Base-by-base conservation (phyloP, 352 stramenopile species). In the Phytophthora brassicae region DNA sequence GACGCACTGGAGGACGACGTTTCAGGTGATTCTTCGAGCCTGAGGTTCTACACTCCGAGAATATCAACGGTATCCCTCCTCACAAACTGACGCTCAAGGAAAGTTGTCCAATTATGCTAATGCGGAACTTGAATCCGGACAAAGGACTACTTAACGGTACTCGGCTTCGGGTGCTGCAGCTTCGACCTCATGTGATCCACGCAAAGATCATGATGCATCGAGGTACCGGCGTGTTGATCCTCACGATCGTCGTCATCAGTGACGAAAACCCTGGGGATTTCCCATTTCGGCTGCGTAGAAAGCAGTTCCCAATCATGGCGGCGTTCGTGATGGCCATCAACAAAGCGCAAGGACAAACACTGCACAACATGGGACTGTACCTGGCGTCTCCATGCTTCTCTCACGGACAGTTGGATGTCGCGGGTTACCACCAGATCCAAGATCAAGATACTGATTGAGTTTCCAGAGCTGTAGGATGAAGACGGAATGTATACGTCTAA, bases 321-420 rank as follows among this genome's bases (percentile, higher is more conserved):
- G 54, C 66, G 0, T 78, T 74, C 20, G 62, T 59, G 0, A 78
- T 78, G 69, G 74, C 66, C 0, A 75, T 76, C 35, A 76, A 74
- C 57, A 78, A 81, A 19, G 67, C 57, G 0, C 66, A 78, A 61
- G 62, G 59, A 11, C 69, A 74, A 44, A 73, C 72, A 6, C 42
- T 81, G 16, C 33, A 68, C 6, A 68, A 77, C 6, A 17, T 74
- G 13, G 68, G 56, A 2, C 22, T 77, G 14, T 72, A 66, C 48
- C 33, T 74, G 1, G 52, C 61, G 2, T 57, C 52, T 11, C 55
- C 45, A 4, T 68, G 49, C 48, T 73, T 81, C 26, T 68, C 57
- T 0, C 60, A 72, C 20, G 56, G 68, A 0, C 68, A 80, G 24
- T 11, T 62, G 11, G 54, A 55, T 6, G 54, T 43, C 0, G 33